These are phyloP conservation scores for Adansonia rubrostipa DNA, from an alignment of 441 rosid species.

Conservation along the genomic window DNA sequence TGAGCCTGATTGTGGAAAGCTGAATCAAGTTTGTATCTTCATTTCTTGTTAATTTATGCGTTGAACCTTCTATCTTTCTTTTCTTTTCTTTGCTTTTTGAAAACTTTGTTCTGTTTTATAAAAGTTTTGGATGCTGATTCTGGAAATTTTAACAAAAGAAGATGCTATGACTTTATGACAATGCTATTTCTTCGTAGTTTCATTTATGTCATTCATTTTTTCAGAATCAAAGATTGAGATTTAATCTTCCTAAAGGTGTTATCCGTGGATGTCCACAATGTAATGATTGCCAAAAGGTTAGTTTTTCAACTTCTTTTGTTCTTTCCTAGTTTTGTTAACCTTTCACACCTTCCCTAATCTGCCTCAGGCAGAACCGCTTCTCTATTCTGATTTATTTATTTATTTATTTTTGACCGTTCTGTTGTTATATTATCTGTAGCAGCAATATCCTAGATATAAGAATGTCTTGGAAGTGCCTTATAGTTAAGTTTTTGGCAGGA, in stretches of 20 bases:
- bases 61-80: background rate
- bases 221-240: constrained; percentile 57
- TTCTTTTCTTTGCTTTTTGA: background rate
- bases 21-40: constrained; percentile 54
- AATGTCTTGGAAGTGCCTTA: background rate
- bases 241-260: constrained; percentile 81
- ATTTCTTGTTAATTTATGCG: constrained; percentile 12
- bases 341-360: constrained; percentile 4
- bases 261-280: constrained; percentile 79
- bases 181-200: constrained; percentile 25
- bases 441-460: constrained; percentile 5
- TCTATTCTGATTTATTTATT: constrained; percentile 10
- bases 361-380: background rate
- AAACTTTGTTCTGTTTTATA: constrained; percentile 6
- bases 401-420: background rate
- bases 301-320: constrained; percentile 20
- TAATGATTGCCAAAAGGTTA: constrained; percentile 91
- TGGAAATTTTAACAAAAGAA: constrained; percentile 13
- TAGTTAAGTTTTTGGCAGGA: constrained; percentile 22
- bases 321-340: constrained; percentile 9
- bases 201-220: constrained; percentile 30
- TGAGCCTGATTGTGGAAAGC: constrained; percentile 53
- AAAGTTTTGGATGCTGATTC: constrained; percentile 6
- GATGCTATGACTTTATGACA: constrained; percentile 5
- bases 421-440: constrained; percentile 6